Percentiles rank a stretch among this genome's conserved stretches.
Evolutionary conservation across 2,329 filamentous ascomycete species (phyloP).

Genomic region (Aspergillus latus): DNA sequence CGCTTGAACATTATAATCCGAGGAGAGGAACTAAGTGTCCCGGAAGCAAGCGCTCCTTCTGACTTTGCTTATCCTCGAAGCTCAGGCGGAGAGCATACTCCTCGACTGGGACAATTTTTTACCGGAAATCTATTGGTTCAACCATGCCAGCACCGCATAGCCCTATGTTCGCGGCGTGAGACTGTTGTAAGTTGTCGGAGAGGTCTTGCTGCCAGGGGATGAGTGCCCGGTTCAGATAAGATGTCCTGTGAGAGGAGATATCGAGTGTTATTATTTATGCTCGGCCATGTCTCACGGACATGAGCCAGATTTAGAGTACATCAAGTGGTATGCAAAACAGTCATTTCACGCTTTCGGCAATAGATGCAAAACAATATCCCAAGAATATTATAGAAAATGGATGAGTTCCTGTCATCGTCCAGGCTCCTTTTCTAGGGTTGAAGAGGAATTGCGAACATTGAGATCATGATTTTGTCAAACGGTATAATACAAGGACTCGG

Average conservation of each 20-base stretch:
- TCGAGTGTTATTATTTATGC: conserved; percentile 31
- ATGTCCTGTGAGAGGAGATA: conserved; percentile 33
- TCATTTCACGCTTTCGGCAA: conserved; percentile 29
- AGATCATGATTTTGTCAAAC: conserved; percentile 30
- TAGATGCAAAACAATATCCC: conserved; percentile 23
- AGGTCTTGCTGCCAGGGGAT: neutral
- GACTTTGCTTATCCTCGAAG: conserved; percentile 28
- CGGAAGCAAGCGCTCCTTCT: conserved; percentile 30
- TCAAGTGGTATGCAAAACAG: conserved; percentile 32
- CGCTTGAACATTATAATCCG: conserved; percentile 15
- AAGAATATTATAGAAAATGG: conserved; percentile 11
- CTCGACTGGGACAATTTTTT: conserved; percentile 24
- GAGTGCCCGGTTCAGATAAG: neutral
- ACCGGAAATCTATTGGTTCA: conserved; percentile 22
- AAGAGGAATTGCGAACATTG: conserved; percentile 19
- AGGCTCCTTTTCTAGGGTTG: conserved; percentile 21
- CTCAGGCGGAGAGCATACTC: conserved; percentile 11
- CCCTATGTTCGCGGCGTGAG: conserved; percentile 44
- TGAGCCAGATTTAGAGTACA: conserved; percentile 34
- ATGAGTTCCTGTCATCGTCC: conserved; percentile 7
- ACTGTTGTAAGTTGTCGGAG: conserved; percentile 45
- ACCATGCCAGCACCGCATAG: conserved; percentile 48
- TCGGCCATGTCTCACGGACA: conserved; percentile 20
- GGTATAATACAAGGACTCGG: conserved; percentile 35
- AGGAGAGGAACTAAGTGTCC: conserved; percentile 38